Conservation (phyloP, 108 stramenopile genomes). For the Craspedostauros australis region DNA sequence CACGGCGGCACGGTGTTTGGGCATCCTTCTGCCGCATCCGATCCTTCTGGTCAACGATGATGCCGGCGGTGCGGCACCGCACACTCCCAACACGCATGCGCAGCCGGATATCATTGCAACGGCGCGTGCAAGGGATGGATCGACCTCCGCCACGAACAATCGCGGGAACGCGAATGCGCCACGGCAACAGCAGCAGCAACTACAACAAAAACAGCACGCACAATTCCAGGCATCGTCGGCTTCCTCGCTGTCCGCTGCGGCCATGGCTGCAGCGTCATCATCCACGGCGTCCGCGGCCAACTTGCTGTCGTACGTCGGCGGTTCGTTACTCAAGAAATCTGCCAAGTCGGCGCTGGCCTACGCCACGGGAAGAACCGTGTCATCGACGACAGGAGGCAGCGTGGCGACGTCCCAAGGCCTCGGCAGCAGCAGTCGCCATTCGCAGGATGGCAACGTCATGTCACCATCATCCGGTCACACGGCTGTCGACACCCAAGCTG, state of each 20-base stretch:
- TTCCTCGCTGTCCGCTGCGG: not conserved
- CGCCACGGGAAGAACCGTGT: constrained; percentile 10
- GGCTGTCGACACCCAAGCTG: no score
- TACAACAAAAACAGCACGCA: constrained; percentile 3
- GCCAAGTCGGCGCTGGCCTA: constrained; percentile 22
- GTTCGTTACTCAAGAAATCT: constrained; percentile 19
- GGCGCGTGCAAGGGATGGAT: constrained; percentile 6
- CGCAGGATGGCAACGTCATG: no score
- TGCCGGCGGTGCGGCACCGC: constrained; percentile 3
- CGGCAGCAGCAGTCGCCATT: no score
- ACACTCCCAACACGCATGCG: constrained; percentile 25
- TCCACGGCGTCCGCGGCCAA: constrained; percentile 17
- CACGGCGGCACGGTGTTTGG: constrained; percentile 64
- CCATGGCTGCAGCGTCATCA: not conserved
- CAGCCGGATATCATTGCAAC: not conserved
- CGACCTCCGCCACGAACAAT: constrained; percentile 4
- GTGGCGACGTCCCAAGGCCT: no score
- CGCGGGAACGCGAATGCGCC: not conserved
- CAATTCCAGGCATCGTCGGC: not conserved
- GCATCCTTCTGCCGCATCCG: constrained; percentile 74
- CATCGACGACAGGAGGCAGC: no score
- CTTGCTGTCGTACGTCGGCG: constrained; percentile 16
- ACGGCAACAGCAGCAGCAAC: constrained; percentile 2
- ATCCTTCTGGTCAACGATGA: constrained; percentile 31
- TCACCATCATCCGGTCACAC: no score